Conservation (phyloP, 305 asterid species). For the Fraxinus sp. region DNA sequence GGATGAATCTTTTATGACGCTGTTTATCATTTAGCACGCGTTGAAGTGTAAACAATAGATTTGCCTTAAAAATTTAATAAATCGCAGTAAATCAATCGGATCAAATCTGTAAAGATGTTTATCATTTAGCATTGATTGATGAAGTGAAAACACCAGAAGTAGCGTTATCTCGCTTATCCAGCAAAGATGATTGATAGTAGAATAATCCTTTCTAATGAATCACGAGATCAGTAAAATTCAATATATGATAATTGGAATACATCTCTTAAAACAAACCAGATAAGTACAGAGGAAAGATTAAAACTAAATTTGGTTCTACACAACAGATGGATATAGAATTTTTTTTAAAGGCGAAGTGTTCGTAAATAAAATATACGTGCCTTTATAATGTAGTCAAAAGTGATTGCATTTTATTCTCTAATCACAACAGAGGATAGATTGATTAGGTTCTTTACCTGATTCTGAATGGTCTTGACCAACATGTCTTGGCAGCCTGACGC, state of each 20-base stretch:
- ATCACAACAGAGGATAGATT: background rate
- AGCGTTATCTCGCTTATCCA: background rate
- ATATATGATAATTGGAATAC: background rate
- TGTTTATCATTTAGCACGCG: background rate
- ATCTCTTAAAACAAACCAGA: background rate
- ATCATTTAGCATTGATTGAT: background rate
- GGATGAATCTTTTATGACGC: background rate
- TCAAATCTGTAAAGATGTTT: background rate
- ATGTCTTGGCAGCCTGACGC: conserved; percentile 64
- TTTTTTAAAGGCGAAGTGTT: background rate
- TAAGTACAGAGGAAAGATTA: background rate
- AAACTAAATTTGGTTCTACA: background rate
- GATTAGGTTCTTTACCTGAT: conserved; percentile 51
- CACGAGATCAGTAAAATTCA: background rate
- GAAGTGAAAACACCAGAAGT: background rate
- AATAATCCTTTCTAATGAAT: background rate
- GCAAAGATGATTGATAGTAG: background rate
- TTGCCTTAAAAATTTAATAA: background rate
- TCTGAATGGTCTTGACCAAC: conserved; percentile 63
- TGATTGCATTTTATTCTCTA: background rate
- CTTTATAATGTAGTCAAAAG: background rate
- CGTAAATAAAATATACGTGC: background rate
- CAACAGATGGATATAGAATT: background rate
- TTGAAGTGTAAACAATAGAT: background rate
- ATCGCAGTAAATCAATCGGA: background rate